Evolutionary conservation across 1,284 basidiomycete species (phyloP).

Genomic region (Cystobasidium slooffiae): DNA sequence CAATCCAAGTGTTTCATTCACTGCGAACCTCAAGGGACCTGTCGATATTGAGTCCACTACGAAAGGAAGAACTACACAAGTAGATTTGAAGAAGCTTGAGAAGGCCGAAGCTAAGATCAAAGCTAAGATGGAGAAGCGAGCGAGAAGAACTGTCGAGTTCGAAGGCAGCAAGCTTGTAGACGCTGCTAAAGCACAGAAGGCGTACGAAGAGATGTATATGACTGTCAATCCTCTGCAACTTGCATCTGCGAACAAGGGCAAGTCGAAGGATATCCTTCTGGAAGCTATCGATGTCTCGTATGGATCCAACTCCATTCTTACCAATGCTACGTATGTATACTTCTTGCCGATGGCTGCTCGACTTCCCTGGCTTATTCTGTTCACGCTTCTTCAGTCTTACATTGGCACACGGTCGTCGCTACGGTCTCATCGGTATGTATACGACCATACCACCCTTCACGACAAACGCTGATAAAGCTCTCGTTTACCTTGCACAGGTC

Average conservation of each 20-base stretch:
- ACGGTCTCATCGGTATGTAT: conserved; percentile 61
- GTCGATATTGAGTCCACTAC: conserved; percentile 80
- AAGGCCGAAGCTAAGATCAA: conserved; percentile 98
- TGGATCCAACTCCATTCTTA: conserved; percentile 90
- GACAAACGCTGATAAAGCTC: not conserved
- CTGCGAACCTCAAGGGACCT: conserved; percentile 73
- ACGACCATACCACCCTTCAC: not conserved
- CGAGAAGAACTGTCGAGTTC: conserved; percentile 74
- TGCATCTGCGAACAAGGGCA: conserved; percentile 77
- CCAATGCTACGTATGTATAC: conserved; percentile 66
- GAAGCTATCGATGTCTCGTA: conserved; percentile 95
- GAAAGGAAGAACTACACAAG: conserved; percentile 76
- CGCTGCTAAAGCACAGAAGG: conserved; percentile 80
- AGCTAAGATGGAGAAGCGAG: conserved; percentile 96
- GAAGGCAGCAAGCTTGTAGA: conserved; percentile 95
- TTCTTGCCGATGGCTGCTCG: conserved; percentile 78
- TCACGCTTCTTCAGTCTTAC: conserved; percentile 67
- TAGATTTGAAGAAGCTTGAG: conserved; percentile 97
- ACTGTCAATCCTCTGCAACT: conserved; percentile 96
- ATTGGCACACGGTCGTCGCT: conserved; percentile 76
- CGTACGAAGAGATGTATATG: conserved; percentile 92
- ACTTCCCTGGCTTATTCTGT: conserved; percentile 68
- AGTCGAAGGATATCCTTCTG: conserved; percentile 95
- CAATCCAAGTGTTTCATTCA: conserved; percentile 74
- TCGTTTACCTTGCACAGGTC: conserved; percentile 41